A percentile compares a stretch with the other conserved stretches of the same genome.
phyloP scores from a whole-genome alignment of 108 stramenopile genomes.

The Conticribra guillardii region DNA sequence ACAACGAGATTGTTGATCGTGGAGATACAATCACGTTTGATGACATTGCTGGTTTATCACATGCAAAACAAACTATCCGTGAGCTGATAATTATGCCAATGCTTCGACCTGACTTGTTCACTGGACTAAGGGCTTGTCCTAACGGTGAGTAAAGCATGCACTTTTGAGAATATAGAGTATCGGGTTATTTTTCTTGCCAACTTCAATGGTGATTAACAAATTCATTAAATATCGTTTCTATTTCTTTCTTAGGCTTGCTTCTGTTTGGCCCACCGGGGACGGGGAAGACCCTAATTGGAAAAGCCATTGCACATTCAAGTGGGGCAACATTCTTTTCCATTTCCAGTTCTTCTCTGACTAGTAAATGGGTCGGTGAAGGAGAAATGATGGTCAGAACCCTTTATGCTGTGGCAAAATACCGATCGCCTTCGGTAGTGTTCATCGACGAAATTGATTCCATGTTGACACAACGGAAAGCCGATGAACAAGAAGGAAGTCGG shows the following conservation, averaged over 20 bases:
- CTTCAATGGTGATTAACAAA: slow-evolving; percentile 81
- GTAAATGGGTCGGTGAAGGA: slow-evolving; percentile 99
- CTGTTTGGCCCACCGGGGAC: slow-evolving; percentile 78
- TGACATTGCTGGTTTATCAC: slow-evolving; percentile 87
- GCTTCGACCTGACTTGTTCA: slow-evolving; percentile 93
- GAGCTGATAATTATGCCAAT: slow-evolving; percentile 95
- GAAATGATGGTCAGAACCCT: slow-evolving; percentile 97
- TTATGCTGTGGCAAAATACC: slow-evolving; percentile 95
- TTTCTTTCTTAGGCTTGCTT: slow-evolving; percentile 9
- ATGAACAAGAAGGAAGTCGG: slow-evolving; percentile 95
- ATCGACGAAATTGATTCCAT: slow-evolving; percentile 96
- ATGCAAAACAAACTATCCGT: slow-evolving; percentile 86
- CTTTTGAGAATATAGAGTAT: too few species aligned
- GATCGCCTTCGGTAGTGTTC: slow-evolving; percentile 93
- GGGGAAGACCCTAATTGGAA: slow-evolving; percentile 96
- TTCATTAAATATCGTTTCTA: slow-evolving; percentile 40
- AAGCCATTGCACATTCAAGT: slow-evolving; percentile 97
- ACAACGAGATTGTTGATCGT: slow-evolving; percentile 82
- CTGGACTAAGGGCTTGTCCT: slow-evolving; percentile 85
- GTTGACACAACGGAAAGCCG: slow-evolving; percentile 88
- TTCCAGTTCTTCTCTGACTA: slow-evolving; percentile 95
- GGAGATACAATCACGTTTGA: slow-evolving; percentile 84
- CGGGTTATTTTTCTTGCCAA: too few species aligned
- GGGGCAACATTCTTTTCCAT: slow-evolving; percentile 99
- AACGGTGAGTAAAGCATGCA: slow-evolving; percentile 74